Evolutionary conservation across 768 basidiomycete genomes (phyloP).

Genomic region (Pulveroboletus sp.): DNA sequence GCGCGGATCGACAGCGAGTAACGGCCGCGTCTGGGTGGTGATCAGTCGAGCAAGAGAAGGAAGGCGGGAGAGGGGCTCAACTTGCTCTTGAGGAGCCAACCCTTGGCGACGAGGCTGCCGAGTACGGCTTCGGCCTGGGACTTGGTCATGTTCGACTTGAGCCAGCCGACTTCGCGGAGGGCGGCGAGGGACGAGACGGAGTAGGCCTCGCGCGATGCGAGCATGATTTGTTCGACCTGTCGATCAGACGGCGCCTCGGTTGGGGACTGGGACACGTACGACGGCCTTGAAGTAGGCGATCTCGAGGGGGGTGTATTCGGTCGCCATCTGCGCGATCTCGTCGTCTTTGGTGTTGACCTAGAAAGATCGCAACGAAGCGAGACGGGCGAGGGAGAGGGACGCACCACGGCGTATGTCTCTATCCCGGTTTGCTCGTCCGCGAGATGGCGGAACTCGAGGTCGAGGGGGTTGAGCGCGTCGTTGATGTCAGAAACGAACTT

Average conservation of each 20-base stretch:
- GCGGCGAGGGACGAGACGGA: slow-evolving; percentile 77
- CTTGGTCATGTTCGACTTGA: slow-evolving; percentile 67
- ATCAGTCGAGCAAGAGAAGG: neutral
- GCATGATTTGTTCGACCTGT: slow-evolving; percentile 85
- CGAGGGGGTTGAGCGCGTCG: slow-evolving; percentile 56
- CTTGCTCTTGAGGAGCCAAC: slow-evolving; percentile 76
- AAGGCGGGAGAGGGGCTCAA: slow-evolving; percentile 31
- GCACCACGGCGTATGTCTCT: slow-evolving; percentile 66
- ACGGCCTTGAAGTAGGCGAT: slow-evolving; percentile 83
- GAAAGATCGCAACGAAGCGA: neutral
- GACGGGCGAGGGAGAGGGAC: slow-evolving; percentile 19
- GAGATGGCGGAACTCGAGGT: slow-evolving; percentile 65
- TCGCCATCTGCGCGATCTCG: slow-evolving; percentile 78
- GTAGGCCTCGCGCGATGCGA: slow-evolving; percentile 68
- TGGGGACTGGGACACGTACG: slow-evolving; percentile 41
- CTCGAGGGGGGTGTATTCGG: slow-evolving; percentile 74
- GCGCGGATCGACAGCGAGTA: slow-evolving; percentile 76
- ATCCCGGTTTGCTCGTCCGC: slow-evolving; percentile 62
- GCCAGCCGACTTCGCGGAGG: slow-evolving; percentile 58
- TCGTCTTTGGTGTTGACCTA: slow-evolving; percentile 82
- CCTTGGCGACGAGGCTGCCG: slow-evolving; percentile 77
- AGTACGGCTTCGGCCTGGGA: slow-evolving; percentile 70
- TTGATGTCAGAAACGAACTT: slow-evolving; percentile 60
- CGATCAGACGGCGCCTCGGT: neutral
- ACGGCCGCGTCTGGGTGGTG: slow-evolving; percentile 49